Evolutionary conservation across 371 early-diverging fungal genomes (phyloP), one percentile per base, ranked within the genome.

Genomic region (Syncephalastrum contaminatum): DNA sequence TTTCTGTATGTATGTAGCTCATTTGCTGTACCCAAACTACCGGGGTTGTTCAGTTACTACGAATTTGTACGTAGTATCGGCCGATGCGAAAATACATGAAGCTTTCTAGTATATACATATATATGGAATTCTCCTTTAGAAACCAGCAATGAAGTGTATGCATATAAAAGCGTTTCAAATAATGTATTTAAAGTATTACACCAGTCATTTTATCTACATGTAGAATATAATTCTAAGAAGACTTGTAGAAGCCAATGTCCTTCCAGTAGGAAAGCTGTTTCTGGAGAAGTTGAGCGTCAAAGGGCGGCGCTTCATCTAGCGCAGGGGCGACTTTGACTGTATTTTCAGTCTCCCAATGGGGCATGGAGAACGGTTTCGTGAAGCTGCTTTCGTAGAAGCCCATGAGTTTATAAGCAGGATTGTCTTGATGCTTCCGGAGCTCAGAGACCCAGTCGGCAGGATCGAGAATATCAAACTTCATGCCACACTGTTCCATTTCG

Each of bases 391-490:
- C 50, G 47, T 63, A 75, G 24, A 72, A 70, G 7, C 60, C 49
- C 50, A 75, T 53, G 4, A 75, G 50, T 4, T 54, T 57, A 16
- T 63, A 69, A 1, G 70, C 72, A 18, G 76, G 72, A 45, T 75
- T 75, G 3, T 51, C 55, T 19, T 65, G 58, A 22, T 75, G 63
- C 21, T 67, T 53, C 10, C 59, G 15, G 3, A 75, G 56, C 0
- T 30, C 44, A 6, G 61, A 40, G 4, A 69, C 55, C 76, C 76
- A 75, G 46, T 70, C 59, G 13, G 40, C 43, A 27, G 66, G 54
- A 8, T 50, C 1, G 1, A 75, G 61, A 0, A 54, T 49, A 4
- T 67, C 64, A 57, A 75, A 72, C 8, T 45, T 14, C 56, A 75
- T 61, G 13, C 70, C 69, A 25, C 59, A 46, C 2, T 27, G 43